Base-by-base conservation (phyloP, 108 stramenopile genomes). In the Nitzschia putrida region DNA sequence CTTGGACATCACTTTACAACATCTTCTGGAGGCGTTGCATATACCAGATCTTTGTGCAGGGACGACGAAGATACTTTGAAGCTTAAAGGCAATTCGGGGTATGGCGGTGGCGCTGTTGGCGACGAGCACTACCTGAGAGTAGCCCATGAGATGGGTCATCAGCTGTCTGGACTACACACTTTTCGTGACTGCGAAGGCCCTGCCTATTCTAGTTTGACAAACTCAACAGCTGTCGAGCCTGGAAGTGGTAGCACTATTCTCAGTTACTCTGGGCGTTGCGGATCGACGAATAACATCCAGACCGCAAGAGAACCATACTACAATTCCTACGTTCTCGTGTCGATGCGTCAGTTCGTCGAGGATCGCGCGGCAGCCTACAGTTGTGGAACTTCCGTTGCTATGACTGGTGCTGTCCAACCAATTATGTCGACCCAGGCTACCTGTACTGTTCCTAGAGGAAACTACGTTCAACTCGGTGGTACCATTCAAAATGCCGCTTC, bases 151-250 rank as follows among this genome's bases (percentile, higher is more conserved):
- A 38, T 59, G 13, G 58, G 37, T 1, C 58, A 59, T 59, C 38
- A 34, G 2, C 39, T 59, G 6, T 49, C 14, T 49, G 47, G 47
- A 1, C 14, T 2, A 18, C 47, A 49, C 47, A 49, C 47, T 18
- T 49, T 59, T 9, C 58, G 58, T n/a, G 58, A 59, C 58, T 59
- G 58, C 38, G 4, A 3, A n/a, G 58, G 58, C 5, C 58, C 58
- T 37, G 39, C 3, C 13, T 12, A 38, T 40, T 23, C 16, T 13
- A n/a, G 29, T 6, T 7, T 38, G 58, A n/a, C 23, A n/a, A 34
- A n/a, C 11, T 16, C 14, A 11, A 29, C 26, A 40, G 58, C 58
- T 13, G 58, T 59, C 6, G 58, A 59, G 34, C 58, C 58, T 37
- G 58, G 58, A 34, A 59, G 58, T 29, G 58, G 58, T 1, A 59